Percentiles rank a stretch among this genome's conserved stretches.
These are phyloP conservation scores for Ustilago lituana DNA, from an alignment of 1,284 basidiomycete genomes.

Conservation along the genomic window DNA sequence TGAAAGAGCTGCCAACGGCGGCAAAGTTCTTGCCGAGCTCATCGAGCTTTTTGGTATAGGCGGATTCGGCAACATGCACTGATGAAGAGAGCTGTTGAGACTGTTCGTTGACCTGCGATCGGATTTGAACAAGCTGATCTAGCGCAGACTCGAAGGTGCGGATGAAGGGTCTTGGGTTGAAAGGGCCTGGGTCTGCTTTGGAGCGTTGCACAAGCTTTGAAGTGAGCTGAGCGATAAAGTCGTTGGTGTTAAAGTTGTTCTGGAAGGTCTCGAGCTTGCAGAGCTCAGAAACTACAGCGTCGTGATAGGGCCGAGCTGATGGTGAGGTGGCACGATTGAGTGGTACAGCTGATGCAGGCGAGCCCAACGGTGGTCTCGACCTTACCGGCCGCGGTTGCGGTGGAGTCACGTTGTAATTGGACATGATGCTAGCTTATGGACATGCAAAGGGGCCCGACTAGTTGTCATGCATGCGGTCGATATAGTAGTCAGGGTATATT, in stretches of 20 bases:
- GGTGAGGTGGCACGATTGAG: conserved; percentile 30
- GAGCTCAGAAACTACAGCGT: conserved; percentile 74
- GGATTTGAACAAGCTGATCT: conserved; percentile 82
- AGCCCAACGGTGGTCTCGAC: conserved; percentile 28
- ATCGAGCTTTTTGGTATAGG: conserved; percentile 91
- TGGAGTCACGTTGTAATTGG: conserved; percentile 29
- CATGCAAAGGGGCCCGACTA: too few relatives aligned
- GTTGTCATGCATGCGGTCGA: too few relatives aligned
- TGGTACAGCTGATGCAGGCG: conserved; percentile 21
- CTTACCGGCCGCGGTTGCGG: conserved; percentile 30
- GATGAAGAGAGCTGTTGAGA: conserved; percentile 91
- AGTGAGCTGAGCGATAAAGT: conserved; percentile 84
- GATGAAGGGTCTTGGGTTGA: conserved; percentile 92
- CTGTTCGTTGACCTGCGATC: conserved; percentile 85
- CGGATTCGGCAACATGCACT: conserved; percentile 86
- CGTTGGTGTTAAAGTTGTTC: conserved; percentile 88
- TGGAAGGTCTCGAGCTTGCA: conserved; percentile 75
- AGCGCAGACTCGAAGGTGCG: conserved; percentile 88
- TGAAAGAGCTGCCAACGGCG: conserved; percentile 60
- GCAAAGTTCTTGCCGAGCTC: conserved; percentile 93
- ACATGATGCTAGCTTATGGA: conserved; percentile 8
- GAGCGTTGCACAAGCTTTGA: conserved; percentile 86
- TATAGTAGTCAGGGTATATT: too few relatives aligned
- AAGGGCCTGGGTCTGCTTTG: conserved; percentile 82
- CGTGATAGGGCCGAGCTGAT: conserved; percentile 66